Base-by-base conservation (phyloP, 1,284 basidiomycete genomes). In the Takashimella tepidaria region DNA sequence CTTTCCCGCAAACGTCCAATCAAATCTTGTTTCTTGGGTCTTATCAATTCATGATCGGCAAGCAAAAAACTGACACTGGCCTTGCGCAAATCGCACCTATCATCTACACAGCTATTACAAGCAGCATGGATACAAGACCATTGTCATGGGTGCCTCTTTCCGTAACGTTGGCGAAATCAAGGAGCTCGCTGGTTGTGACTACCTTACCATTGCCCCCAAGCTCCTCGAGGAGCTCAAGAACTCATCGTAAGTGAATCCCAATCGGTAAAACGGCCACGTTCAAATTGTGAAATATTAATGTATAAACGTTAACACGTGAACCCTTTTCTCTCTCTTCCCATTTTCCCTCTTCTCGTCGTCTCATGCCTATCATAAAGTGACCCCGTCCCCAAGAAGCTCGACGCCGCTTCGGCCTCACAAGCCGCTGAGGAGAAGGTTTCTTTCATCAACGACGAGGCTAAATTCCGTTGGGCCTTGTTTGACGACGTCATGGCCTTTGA, bases 91-190 rank as follows among this genome's bases (percentile, higher is more conserved):
- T n/a, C n/a, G n/a, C n/a, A n/a, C n/a, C n/a, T n/a, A n/a, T n/a
- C n/a, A n/a, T n/a, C n/a, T n/a, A n/a, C n/a, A 42, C 58, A 73
- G 67, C 82, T 98, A 98, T 82, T 98, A 98, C 86, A 98, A 98
- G 83, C 92, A 96, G 77, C 84, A 98, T 79, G 83, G 84, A 61
- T 98, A 98, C 85, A 92, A 93, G 73, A 99, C 95, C 66, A 98
- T 98, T 76, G 93, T 98, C 76, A 98, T 98, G 95, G 95, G 95
- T 76, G 95, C 95, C 59, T 96, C 92, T 51, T 98, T 98, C 92
- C 88, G 92, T 74, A 95, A 95, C 81, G 78, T 78, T 55, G 89
- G 89, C 68, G 95, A 98, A 81, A 97, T 98, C 80, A 89, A 86
- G 76, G 84, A 90, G 20, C 84, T 98, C 53, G 92, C 93, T 58